These are phyloP conservation scores for Neurospora terricola DNA, from an alignment of 495 filamentous ascomycete species.

Conservation along the genomic window DNA sequence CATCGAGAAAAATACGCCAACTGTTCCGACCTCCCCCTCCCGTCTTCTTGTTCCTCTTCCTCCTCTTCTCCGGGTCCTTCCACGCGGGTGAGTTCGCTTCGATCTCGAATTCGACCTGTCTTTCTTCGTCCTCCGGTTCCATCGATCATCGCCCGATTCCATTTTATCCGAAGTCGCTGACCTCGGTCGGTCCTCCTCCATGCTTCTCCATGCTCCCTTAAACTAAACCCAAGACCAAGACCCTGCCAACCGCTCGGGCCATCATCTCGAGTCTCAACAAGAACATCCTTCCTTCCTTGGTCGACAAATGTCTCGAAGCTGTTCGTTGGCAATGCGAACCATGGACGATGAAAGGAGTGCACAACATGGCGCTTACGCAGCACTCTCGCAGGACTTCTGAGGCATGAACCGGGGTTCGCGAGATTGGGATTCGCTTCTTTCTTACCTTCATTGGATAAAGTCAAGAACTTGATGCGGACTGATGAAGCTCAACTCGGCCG, in stretches of 20 bases:
- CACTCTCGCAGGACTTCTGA: neutral
- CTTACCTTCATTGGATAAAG: neutral
- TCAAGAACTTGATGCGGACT: neutral
- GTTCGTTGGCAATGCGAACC: neutral
- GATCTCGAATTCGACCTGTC: neutral
- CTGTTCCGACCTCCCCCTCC: neutral
- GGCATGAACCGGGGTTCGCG: neutral
- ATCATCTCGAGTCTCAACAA: no score
- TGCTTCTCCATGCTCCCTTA: no score
- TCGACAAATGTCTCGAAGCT: neutral
- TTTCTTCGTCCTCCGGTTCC: neutral
- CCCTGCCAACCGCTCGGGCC: neutral
- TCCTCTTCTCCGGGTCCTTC: neutral
- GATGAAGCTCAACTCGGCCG: neutral
- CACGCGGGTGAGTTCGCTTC: neutral
- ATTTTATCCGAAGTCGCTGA: neutral
- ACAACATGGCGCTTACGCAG: neutral
- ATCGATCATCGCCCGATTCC: neutral
- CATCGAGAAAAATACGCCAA: neutral
- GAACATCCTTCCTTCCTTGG: neutral
- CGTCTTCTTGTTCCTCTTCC: no score
- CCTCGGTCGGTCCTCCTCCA: no score
- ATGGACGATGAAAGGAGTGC: neutral
- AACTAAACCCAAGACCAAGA: neutral
- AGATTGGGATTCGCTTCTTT: neutral